Base-by-base conservation (phyloP, 2,329 filamentous ascomycete species). In the Pseudogymnoascus sp. region DNA sequence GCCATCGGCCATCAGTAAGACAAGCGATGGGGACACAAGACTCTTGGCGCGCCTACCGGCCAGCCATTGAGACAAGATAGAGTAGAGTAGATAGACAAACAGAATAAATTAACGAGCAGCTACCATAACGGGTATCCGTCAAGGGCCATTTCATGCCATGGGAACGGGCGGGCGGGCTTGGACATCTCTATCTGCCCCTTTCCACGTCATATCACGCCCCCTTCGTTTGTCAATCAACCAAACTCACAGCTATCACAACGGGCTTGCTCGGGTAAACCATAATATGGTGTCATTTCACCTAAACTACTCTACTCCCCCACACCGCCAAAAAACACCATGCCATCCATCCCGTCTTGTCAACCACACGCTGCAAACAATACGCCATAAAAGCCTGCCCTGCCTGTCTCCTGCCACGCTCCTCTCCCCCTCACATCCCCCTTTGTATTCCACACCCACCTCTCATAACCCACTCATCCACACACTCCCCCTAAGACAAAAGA, bases 241-340 rank as follows among this genome's bases (percentile, higher is more conserved):
- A 42, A 25, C 18, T 25, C 8, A 18, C 40, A 12, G 18, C 18
- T 18, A 18, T 18, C 18, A 45, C 4, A 25, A 12, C 12, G 15
- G 25, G 42, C 25, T 48, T 18, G 18, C 18, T 18, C 42, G 42
- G 42, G 42, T 48, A 48, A 48, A 18, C 42, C 25, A 48, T 48
- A 33, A 55, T 60, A 42, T 40, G 27, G 39, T 27, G 25, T 61
- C 29, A 58, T 58, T 62, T 60, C 63, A 60, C 63, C 63, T 64
- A 64, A 63, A 64, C 63, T 58, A 63, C 42, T 5, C 42, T 72
- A 18, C 71, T 64, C 61, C 67, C 66, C 69, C 67, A 61, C 64
- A 66, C 70, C 72, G 72, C 73, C 69, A 72, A 66, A 70, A 68
- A 18, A 18, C 42, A 48, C 13, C 42, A 29, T 48, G 25, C 42